These are phyloP conservation scores for Triglochin maritima DNA, from an alignment of 106 monocot genomes.

Conservation along the genomic window DNA sequence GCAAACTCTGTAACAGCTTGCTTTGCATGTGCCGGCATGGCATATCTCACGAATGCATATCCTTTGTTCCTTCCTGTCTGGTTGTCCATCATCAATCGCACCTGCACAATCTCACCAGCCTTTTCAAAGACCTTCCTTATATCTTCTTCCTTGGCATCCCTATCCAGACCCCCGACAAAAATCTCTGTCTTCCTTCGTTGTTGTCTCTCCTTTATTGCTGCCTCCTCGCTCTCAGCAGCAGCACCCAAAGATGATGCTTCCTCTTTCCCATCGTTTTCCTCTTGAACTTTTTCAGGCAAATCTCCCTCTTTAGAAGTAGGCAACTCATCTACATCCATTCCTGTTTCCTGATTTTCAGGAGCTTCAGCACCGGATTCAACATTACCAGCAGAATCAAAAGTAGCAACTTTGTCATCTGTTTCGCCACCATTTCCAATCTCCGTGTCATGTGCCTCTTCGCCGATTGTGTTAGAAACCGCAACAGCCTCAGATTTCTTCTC, in stretches of 20 bases:
- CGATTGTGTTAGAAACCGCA: neutral
- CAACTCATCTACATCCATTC: neutral
- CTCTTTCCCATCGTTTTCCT: slow-evolving; percentile 12
- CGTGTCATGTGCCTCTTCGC: too few relatives aligned
- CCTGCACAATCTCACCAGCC: slow-evolving; percentile 66
- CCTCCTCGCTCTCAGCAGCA: neutral
- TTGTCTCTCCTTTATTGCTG: slow-evolving; percentile 36
- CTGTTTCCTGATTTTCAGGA: neutral
- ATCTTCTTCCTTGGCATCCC: slow-evolving; percentile 72
- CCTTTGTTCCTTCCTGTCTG: slow-evolving; percentile 77
- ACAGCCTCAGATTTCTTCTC: neutral
- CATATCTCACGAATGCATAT: slow-evolving; percentile 67
- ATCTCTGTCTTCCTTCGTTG: slow-evolving; percentile 72
- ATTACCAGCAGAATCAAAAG: neutral
- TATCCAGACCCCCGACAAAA: slow-evolving; percentile 71
- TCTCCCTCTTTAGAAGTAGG: neutral
- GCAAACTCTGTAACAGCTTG: slow-evolving; percentile 51
- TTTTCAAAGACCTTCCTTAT: slow-evolving; percentile 57
- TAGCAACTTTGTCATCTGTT: neutral
- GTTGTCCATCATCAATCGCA: slow-evolving; percentile 65
- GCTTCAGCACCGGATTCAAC: neutral
- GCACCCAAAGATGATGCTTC: neutral
- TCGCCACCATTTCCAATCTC: too few relatives aligned
- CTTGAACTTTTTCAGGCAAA: neutral
- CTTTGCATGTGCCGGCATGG: slow-evolving; percentile 48